These are phyloP conservation scores for Apiospora hydei DNA, from an alignment of 2,329 filamentous ascomycete genomes.

Conservation along the genomic window DNA sequence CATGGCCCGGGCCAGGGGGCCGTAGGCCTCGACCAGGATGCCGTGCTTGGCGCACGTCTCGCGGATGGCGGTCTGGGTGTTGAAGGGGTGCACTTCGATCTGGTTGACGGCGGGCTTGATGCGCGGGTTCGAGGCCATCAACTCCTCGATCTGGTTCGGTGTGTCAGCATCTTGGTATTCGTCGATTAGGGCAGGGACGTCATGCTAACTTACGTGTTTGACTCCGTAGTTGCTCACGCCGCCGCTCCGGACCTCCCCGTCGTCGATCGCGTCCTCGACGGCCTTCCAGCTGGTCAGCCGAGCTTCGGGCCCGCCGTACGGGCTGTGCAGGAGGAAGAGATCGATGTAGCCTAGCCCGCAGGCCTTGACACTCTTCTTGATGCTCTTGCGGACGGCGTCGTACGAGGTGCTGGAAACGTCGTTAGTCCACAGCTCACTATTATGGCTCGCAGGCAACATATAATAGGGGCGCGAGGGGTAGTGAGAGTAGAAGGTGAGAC, in stretches of 20 bases:
- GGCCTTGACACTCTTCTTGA: constrained; percentile 68
- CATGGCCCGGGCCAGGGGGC: constrained; percentile 75
- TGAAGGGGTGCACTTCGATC: constrained; percentile 84
- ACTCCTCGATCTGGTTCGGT: constrained; percentile 65
- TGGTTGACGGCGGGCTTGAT: constrained; percentile 78
- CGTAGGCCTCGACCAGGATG: constrained; percentile 81
- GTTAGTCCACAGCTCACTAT: neutral
- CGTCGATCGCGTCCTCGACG: constrained; percentile 76
- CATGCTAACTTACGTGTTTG: constrained; percentile 69
- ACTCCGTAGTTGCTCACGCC: constrained; percentile 84
- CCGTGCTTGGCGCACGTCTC: constrained; percentile 69
- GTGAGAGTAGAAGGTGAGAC: neutral
- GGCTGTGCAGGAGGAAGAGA: constrained; percentile 80
- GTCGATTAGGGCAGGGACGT: neutral
- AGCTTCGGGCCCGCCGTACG: constrained; percentile 74
- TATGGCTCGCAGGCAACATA: neutral
- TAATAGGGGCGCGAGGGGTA: neutral
- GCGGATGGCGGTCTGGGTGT: constrained; percentile 73
- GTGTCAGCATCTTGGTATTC: neutral
- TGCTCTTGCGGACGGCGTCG: constrained; percentile 70
- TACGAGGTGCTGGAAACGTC: constrained; percentile 61
- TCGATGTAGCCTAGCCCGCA: constrained; percentile 79
- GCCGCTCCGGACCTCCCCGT: constrained; percentile 73
- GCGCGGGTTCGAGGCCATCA: constrained; percentile 67
- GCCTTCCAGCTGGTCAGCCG: constrained; percentile 78